Evolutionary conservation across 805 yeast genomes (phyloP), one percentile per base, ranked within the genome.

Genomic region (Candida sakaeoensis): DNA sequence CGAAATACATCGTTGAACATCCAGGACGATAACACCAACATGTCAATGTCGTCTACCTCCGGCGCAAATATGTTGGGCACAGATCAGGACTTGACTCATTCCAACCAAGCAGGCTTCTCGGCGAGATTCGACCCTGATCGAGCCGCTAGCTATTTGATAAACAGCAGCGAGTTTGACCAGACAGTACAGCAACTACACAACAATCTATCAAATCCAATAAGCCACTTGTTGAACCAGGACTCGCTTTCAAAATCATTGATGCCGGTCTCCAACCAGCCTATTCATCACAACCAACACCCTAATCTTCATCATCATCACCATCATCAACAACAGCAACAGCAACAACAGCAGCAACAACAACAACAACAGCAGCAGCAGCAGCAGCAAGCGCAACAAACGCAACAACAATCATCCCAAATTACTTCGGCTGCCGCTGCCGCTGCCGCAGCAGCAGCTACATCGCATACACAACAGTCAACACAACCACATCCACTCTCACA

Each of bases 131-230:
- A 28, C 16, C 39, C 18, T 6, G 39, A 36, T 14, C 12, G 28
- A n/a, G 23, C 37, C 6, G 22, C 40, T 18, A 19, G 14, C 6
- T 36, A 36, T 36, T 23, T 29, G 16, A 28, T 28, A 7, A 13
- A 16, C 3, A 23, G 21, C n/a, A 17, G 30, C n/a, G 40, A 36
- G 2, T 36, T 36, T 18, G 40, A 36, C n/a, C 40, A 21, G 16
- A 22, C 28, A 8, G 28, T 36, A 4, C 40, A 36, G 17, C 40
- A 36, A 13, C 10, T 36, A 5, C 45, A 38, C 23, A 37, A 22
- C 10, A 34, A 21, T 34, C 17, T 25, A 15, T 13, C 19, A 16
- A 13, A 34, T 24, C 26, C 37, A 16, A 10, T 14, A 2, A 9
- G 12, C 6, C 21, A 34, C 10, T 12, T 25, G n/a, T 34, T 34